Conservation (phyloP, 2,329 filamentous ascomycete species). For the Cytospora leucostoma region DNA sequence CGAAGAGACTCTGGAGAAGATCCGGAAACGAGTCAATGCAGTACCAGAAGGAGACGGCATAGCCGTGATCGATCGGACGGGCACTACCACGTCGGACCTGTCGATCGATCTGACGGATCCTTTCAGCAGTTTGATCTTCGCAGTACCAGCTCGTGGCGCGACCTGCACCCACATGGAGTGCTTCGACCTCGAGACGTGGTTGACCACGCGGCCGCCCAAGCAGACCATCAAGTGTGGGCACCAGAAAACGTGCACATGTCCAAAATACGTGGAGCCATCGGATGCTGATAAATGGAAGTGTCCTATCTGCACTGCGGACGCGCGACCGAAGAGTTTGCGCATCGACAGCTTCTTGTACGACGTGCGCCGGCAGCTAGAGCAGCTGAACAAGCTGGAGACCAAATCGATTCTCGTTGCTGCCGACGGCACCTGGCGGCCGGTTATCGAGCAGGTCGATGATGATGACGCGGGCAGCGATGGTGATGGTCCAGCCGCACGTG, state of each 20-base stretch:
- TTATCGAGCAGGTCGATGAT: constrained; percentile 37
- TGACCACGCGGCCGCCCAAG: constrained; percentile 62
- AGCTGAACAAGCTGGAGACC: constrained; percentile 48
- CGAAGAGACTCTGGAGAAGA: constrained; percentile 54
- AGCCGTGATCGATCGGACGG: constrained; percentile 52
- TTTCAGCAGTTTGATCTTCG: constrained; percentile 65
- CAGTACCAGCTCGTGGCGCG: constrained; percentile 69
- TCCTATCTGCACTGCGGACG: constrained; percentile 78
- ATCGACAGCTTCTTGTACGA: constrained; percentile 73
- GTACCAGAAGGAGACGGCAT: constrained; percentile 63
- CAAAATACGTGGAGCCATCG: constrained; percentile 47
- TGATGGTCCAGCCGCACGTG: constrained; percentile 22
- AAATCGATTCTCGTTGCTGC: constrained; percentile 64
- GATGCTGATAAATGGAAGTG: constrained; percentile 79
- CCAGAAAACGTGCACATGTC: constrained; percentile 40
- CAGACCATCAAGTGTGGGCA: constrained; percentile 40
- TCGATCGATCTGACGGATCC: constrained; percentile 67
- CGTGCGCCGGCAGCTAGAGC: constrained; percentile 59
- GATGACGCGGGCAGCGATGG: constrained; percentile 37
- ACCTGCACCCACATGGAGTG: constrained; percentile 79
- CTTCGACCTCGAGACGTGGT: constrained; percentile 84
- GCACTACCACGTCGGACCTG: constrained; percentile 42
- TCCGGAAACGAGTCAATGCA: constrained; percentile 51
- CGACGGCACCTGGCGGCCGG: constrained; percentile 65
- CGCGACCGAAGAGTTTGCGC: constrained; percentile 68